Base-by-base conservation (phyloP, 2,329 filamentous ascomycete genomes). In the Colletotrichum lindemuthianum region DNA sequence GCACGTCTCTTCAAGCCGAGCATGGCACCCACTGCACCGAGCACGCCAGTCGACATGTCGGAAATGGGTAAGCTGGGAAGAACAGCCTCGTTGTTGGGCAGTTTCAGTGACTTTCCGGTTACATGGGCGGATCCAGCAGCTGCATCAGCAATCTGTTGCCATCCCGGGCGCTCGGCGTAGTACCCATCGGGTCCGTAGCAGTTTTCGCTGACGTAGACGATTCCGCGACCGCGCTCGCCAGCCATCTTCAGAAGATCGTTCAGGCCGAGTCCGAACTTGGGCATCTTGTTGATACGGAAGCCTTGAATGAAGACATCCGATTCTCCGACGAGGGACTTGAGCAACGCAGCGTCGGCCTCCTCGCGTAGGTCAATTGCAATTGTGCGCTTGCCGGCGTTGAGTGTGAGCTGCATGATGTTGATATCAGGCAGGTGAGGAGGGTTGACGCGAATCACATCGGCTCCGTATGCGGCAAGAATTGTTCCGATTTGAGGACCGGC, bases 241-340 rank as follows among this genome's bases (percentile, higher is more conserved):
- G 74, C 82, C 68, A 80, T 72, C 50, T 72, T 74, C 8, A 79
- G 71, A 36, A 83, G 34, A 33, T 74, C 75, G 9, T 80, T 70
- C 3, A 79, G 72, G 0, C 80, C 77, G 13, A 82, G 74, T 0
- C 80, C 80, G n/a, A 73, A 75, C 33, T 75, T 74, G 40, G 75
- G 73, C 51, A 87, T 74, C 9, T 77, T 75, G 7, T 77, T 78
- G 8, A 78, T 76, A 8, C 84, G 76, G 74, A 82, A 87, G 33
- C 85, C 84, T 63, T 86, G 81, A 24, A 87, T 71, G 61, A 86
- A 81, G 40, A 86, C 79, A 68, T 88, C 85, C 2, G 80, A 83
- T 2, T 82, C 81, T 6, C 70, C 69, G 11, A 86, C 69, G 2
- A 86, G 76, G 6, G 76, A 72, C 3, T 74, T 70, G 0, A 85